These are phyloP conservation scores for Ustilago sp. DNA, from an alignment of 1,284 basidiomycete genomes.

Conservation along the genomic window DNA sequence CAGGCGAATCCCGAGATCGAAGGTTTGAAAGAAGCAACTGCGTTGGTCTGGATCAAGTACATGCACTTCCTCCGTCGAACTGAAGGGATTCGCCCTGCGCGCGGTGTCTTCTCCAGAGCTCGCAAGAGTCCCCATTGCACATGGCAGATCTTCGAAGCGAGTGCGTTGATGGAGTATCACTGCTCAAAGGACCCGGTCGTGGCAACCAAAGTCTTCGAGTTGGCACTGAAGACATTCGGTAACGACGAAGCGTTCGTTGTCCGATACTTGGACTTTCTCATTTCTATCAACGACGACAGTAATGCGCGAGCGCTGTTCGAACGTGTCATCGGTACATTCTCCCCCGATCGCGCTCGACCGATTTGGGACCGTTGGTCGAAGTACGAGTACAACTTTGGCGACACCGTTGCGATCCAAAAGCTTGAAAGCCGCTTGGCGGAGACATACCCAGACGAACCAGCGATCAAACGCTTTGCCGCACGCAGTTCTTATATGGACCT, in stretches of 20 bases:
- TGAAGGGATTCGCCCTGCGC: conserved; percentile 82
- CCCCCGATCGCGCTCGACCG: conserved; percentile 82
- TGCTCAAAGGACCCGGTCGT: conserved; percentile 86
- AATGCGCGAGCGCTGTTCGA: conserved; percentile 97
- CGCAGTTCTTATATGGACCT: conserved; percentile 87
- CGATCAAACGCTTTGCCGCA: conserved; percentile 90
- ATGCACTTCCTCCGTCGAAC: conserved; percentile 91
- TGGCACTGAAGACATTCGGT: conserved; percentile 86
- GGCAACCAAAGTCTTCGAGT: conserved; percentile 91
- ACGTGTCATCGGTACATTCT: conserved; percentile 82
- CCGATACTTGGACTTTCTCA: conserved; percentile 90
- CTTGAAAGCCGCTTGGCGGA: conserved; percentile 89
- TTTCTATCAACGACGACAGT: conserved; percentile 93
- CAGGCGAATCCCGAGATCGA: conserved; percentile 71
- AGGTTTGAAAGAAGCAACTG: conserved; percentile 71
- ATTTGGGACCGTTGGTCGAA: conserved; percentile 96
- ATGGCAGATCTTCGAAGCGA: conserved; percentile 90
- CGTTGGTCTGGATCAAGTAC: conserved; percentile 80
- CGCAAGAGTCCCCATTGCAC: conserved; percentile 85
- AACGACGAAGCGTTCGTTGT: conserved; percentile 82
- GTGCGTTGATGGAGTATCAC: conserved; percentile 95
- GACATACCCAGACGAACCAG: conserved; percentile 85
- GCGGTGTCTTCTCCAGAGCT: conserved; percentile 84
- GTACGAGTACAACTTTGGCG: conserved; percentile 95
- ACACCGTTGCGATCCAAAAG: conserved; percentile 87